Evolutionary conservation across 1,284 basidiomycete genomes (phyloP), one percentile per base, ranked within the genome.

Genomic region (Leccinum variabile): DNA sequence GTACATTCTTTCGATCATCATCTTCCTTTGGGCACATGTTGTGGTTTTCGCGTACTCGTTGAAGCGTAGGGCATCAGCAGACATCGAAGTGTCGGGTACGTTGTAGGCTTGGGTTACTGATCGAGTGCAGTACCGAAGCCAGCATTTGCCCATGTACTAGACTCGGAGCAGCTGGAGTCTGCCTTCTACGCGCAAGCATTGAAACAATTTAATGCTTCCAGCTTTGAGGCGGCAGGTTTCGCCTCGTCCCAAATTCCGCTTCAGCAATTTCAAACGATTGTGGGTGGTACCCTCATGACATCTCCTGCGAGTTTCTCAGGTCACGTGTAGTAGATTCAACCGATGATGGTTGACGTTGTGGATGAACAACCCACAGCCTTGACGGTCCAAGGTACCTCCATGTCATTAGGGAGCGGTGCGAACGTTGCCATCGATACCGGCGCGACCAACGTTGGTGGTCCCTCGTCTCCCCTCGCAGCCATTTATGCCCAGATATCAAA

Each of bases 81-180:
- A 67, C n/a, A 50, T 65, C 18, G 22, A 56, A 59, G 41, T 69
- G 69, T 72, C 63, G 58, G 57, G 65, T 65, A 57, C 14, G 63
- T 62, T 14, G 30, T 59, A 7, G 9, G 8, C 18, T 46, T n/a
- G 39, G n/a, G 5, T 46, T 33, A 13, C 18, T 32, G 9, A 39
- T 7, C 6, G 8, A 46, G 18, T 50, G 22, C 22, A 22, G 22
- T 28, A 25, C 22, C 59, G 41, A 59, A 33, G 5, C 30, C 70
- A 91, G 90, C 88, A 72, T 92, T 93, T 68, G 90, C 90, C 41
- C 80, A 86, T 71, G 85, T 90, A 52, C 79, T 92, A 53, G 90
- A 22, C 22, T 22, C 22, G 22, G 22, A 93, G 75, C 83, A 87
- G 65, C 79, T 93, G 30, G 91, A 93, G 75, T 82, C 81, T 30